These are phyloP conservation scores for Candida pseudofarinosa DNA, from an alignment of 805 yeast genomes.

Conservation along the genomic window DNA sequence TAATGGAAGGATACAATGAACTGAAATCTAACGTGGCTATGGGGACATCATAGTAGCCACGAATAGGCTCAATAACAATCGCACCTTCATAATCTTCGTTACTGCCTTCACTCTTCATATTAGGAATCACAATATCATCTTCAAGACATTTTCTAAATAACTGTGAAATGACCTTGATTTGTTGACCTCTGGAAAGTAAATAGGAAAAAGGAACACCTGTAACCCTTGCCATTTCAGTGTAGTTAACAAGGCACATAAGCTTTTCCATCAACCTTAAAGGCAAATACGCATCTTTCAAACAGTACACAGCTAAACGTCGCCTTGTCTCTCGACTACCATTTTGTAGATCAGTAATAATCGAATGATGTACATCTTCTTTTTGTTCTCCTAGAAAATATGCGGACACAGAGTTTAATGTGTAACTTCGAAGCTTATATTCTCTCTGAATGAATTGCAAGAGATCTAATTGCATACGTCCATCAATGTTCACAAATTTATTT, in stretches of 20 bases:
- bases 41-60: slow-evolving; percentile 96
- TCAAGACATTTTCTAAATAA: slow-evolving; percentile 87
- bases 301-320: slow-evolving; percentile 92
- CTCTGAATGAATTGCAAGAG: slow-evolving; percentile 88
- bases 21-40: slow-evolving; percentile 98
- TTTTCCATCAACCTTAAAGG: slow-evolving; percentile 87
- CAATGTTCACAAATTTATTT: slow-evolving; percentile 84
- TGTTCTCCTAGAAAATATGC: slow-evolving; percentile 93
- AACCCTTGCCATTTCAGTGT: slow-evolving; percentile 99
- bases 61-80: slow-evolving; percentile 92
- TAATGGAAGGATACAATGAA: slow-evolving; percentile 93
- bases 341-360: slow-evolving; percentile 91
- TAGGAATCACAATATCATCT: slow-evolving; percentile 85
- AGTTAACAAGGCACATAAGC: slow-evolving; percentile 92
- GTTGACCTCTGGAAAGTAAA: slow-evolving; percentile 89
- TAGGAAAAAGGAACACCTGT: slow-evolving; percentile 97
- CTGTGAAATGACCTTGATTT: slow-evolving; percentile 95
- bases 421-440: slow-evolving; percentile 91
- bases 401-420: slow-evolving; percentile 91
- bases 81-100: slow-evolving; percentile 98
- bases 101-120: slow-evolving; percentile 75
- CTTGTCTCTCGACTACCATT: slow-evolving; percentile 91
- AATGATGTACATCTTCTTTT: slow-evolving; percentile 96
- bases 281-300: slow-evolving; percentile 92
- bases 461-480: slow-evolving; percentile 95